Evolutionary conservation across 805 yeast genomes (phyloP).

Genomic region (Spathaspora passalidarum): DNA sequence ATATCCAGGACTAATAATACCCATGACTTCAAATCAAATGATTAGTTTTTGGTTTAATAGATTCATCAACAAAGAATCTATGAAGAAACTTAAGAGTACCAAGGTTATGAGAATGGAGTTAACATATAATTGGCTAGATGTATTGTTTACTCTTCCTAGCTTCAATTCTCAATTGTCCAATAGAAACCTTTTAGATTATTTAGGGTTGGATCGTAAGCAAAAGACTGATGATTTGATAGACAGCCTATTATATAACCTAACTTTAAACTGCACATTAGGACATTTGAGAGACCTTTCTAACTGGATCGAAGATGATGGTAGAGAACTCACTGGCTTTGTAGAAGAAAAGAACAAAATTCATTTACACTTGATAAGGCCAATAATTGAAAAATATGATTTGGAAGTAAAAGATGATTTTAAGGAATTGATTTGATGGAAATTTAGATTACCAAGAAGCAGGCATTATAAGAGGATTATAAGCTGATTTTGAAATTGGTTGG

Average conservation of each 20-base stretch:
- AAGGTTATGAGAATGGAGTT: conserved; percentile 7
- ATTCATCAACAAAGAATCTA: conserved; percentile 15
- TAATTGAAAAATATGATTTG: conserved; percentile 13
- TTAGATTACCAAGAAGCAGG: too few relatives aligned
- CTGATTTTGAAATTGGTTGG: too few relatives aligned
- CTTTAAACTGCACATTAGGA: conserved; percentile 18
- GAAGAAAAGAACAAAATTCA: conserved; percentile 17
- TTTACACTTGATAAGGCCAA: conserved; percentile 13
- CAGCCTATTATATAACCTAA: conserved; percentile 32
- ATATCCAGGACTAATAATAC: conserved; percentile 23
- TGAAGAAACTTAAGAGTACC: conserved; percentile 3
- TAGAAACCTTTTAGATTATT: conserved; percentile 5
- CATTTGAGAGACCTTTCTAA: conserved; percentile 17
- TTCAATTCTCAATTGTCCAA: conserved; percentile 5
- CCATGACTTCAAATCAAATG: conserved; percentile 36
- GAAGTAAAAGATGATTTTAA: conserved; percentile 5
- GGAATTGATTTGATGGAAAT: background rate
- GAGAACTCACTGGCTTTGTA: conserved; percentile 24
- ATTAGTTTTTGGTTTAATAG: conserved; percentile 38
- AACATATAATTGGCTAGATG: conserved; percentile 9
- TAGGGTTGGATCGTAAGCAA: conserved; percentile 9
- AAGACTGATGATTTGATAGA: conserved; percentile 43
- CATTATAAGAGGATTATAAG: too few relatives aligned
- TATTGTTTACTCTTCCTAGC: conserved; percentile 6
- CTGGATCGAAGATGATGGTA: conserved; percentile 13